Conservation (phyloP, 305 asterid species). For the Andrographis paniculata region DNA sequence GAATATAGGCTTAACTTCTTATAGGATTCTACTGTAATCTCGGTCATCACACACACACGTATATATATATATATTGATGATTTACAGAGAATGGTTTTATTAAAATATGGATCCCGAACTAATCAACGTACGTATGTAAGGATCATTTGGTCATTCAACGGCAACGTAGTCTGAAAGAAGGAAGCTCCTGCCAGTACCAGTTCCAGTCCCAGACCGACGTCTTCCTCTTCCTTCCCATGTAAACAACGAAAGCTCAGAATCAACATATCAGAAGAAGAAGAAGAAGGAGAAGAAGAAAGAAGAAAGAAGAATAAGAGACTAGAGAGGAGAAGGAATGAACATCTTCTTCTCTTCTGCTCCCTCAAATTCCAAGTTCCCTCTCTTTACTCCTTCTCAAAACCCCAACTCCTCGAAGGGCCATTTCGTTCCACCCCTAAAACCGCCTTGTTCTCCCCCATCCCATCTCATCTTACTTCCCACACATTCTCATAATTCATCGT, state of each 20-base stretch:
- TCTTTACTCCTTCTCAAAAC: slow-evolving; percentile 42
- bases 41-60: too few species aligned
- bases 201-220: slow-evolving; percentile 3
- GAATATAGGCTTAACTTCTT: too few species aligned
- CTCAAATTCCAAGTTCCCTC: slow-evolving; percentile 55
- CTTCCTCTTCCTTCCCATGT: slow-evolving; percentile 3
- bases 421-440: slow-evolving; percentile 34
- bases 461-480: slow-evolving; percentile 29
- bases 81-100: too few species aligned
- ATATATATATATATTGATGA: too few species aligned
- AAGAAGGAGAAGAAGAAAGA: slow-evolving; percentile 3
- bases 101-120: too few species aligned
- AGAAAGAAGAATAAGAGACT: slow-evolving; percentile 3
- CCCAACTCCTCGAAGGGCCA: slow-evolving; percentile 37
- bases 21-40: too few species aligned
- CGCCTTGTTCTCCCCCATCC: slow-evolving; percentile 25
- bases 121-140: slow-evolving; percentile 10
- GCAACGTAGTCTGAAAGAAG: too few species aligned
- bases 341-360: slow-evolving; percentile 43
- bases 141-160: slow-evolving; percentile 20
- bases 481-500: slow-evolving; percentile 44
- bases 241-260: slow-evolving; percentile 7
- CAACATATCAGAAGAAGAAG: not conserved
- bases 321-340: slow-evolving; percentile 27
- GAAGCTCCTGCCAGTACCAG: not conserved